Percentiles rank a stretch among this genome's conserved stretches.
phyloP scores from a whole-genome alignment of 1,139 yeast species.

The Pneumocystis jirovecii region DNA sequence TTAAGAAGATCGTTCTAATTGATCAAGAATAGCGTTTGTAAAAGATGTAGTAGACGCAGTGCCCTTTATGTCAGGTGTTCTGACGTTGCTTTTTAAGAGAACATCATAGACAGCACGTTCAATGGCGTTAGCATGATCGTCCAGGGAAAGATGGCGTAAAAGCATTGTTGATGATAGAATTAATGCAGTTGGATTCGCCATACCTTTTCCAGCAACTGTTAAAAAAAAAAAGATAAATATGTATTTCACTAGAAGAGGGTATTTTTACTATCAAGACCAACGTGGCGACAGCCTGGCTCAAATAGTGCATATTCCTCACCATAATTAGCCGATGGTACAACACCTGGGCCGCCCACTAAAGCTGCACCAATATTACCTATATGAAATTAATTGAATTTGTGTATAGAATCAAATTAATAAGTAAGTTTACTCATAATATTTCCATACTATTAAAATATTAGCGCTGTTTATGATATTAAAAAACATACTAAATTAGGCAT shows the following conservation, averaged over 20 bases:
- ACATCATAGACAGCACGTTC: conserved; percentile 80
- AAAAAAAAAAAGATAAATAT: conserved; percentile 56
- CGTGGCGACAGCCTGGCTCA: conserved; percentile 99
- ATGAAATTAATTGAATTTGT: conserved; percentile 12
- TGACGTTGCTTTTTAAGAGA: conserved; percentile 66
- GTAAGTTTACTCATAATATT: conserved; percentile 35
- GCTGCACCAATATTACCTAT: conserved; percentile 97
- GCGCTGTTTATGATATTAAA: background rate
- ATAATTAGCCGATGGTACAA: conserved; percentile 95
- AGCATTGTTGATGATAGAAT: conserved; percentile 77
- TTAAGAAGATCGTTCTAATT: conserved; percentile 1
- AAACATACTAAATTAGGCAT: conserved; percentile 50
- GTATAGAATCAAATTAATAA: background rate
- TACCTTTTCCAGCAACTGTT: conserved; percentile 18
- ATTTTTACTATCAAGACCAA: conserved; percentile 58
- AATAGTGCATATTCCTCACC: conserved; percentile 97
- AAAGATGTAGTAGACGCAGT: conserved; percentile 66
- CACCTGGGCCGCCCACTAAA: conserved; percentile 95
- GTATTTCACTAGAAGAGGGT: background rate
- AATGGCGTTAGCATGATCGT: conserved; percentile 68
- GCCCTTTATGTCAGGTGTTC: conserved; percentile 87
- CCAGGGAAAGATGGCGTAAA: conserved; percentile 88
- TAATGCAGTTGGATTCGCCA: conserved; percentile 98
- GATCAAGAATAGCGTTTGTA: conserved; percentile 59
- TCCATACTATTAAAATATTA: conserved; percentile 50